Evolutionary conservation across 345 rosid species (phyloP).

Genomic region (Anastatica hierochuntica): DNA sequence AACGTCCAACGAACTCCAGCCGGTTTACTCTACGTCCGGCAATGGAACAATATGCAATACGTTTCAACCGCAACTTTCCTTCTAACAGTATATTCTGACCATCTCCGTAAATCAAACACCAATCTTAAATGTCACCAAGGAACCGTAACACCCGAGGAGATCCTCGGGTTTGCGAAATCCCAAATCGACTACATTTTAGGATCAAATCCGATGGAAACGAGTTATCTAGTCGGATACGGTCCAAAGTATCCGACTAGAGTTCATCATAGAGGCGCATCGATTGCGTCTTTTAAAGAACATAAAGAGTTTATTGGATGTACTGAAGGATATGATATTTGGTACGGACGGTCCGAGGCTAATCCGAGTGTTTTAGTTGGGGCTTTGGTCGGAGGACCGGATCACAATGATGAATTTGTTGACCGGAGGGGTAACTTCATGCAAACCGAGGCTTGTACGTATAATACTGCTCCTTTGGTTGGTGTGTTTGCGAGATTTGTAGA

Average conservation of each 20-base stretch:
- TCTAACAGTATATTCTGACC: slow-evolving; percentile 62
- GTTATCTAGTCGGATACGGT: slow-evolving; percentile 82
- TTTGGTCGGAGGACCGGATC: slow-evolving; percentile 66
- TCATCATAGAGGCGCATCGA: slow-evolving; percentile 92
- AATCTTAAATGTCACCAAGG: slow-evolving; percentile 42
- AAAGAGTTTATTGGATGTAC: slow-evolving; percentile 93
- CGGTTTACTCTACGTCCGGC: slow-evolving; percentile 66
- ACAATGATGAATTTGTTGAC: slow-evolving; percentile 38
- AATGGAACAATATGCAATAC: slow-evolving; percentile 98
- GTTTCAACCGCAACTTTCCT: slow-evolving; percentile 77
- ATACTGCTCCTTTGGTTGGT: slow-evolving; percentile 56
- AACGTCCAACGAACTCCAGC: slow-evolving; percentile 61
- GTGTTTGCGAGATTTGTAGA: slow-evolving; percentile 53
- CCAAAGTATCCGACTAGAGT: slow-evolving; percentile 53
- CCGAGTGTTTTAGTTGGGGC: slow-evolving; percentile 62
- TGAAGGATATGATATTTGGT: slow-evolving; percentile 65
- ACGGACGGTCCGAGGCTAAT: slow-evolving; percentile 33
- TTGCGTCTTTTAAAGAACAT: slow-evolving; percentile 56
- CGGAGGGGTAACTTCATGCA: slow-evolving; percentile 40
- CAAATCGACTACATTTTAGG: slow-evolving; percentile 87
- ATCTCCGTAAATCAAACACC: slow-evolving; percentile 31
- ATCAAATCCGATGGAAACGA: slow-evolving; percentile 69
- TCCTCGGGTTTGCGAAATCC: slow-evolving; percentile 50
- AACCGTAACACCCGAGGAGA: slow-evolving; percentile 29
- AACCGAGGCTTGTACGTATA: slow-evolving; percentile 52